Evolutionary conservation across 441 rosid genomes (phyloP).

Genomic region (Populus trichocarpa): DNA sequence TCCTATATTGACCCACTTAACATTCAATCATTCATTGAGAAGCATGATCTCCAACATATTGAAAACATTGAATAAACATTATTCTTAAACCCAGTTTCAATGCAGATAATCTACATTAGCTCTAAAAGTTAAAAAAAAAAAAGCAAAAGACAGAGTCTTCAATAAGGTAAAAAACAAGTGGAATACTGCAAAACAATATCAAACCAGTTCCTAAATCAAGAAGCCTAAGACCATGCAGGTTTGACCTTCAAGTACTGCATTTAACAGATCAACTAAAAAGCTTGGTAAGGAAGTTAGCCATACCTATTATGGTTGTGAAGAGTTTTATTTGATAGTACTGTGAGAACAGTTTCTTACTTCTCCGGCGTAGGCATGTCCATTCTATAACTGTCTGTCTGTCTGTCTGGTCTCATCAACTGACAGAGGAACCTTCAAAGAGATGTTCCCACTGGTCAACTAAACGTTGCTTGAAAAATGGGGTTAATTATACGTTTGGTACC

Average conservation of each 20-base stretch:
- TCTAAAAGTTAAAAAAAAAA: not conserved
- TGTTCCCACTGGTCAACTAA: not conserved
- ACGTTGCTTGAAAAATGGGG: not conserved
- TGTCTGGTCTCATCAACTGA: not conserved
- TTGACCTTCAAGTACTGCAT: not conserved
- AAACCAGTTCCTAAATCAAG: not conserved
- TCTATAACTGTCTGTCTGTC: not conserved
- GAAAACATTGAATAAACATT: not conserved
- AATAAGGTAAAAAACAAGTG: not conserved
- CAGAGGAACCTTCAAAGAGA: not conserved
- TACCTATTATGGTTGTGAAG: not conserved
- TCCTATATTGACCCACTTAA: not conserved
- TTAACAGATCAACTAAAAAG: not conserved
- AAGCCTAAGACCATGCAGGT: not conserved
- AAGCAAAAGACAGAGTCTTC: not conserved
- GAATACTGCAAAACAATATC: not conserved
- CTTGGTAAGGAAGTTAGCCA: not conserved
- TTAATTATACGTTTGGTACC: not conserved
- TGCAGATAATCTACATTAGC: not conserved
- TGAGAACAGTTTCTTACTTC: not conserved
- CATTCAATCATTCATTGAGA: not conserved
- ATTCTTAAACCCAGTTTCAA: not conserved
- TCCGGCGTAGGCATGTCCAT: not conserved
- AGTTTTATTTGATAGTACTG: not conserved
- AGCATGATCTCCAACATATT: not conserved